A percentile compares a stretch with the other conserved stretches of the same genome.
These are phyloP conservation scores for Angophora floribunda DNA, from an alignment of 345 rosid species.

Conservation along the genomic window DNA sequence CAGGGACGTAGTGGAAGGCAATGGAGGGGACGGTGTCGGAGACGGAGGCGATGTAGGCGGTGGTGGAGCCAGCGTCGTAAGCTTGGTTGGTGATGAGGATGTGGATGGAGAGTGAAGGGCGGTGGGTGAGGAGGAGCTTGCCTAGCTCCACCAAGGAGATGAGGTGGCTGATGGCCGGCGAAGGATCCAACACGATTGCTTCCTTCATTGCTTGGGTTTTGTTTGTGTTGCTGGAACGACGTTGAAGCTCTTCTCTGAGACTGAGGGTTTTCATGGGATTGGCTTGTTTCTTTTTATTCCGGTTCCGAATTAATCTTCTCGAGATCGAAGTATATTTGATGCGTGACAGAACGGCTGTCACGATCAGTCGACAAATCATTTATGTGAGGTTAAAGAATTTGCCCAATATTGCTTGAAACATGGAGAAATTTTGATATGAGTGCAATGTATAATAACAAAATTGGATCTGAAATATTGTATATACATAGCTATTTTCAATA, in stretches of 20 bases:
- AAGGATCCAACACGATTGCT: neutral
- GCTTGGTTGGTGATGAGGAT: constrained; percentile 22
- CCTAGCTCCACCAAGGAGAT: neutral
- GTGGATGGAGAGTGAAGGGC: neutral
- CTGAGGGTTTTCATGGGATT: neutral
- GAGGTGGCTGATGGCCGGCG: neutral
- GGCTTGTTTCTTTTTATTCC: neutral
- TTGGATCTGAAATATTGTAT: neutral
- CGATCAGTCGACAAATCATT: neutral
- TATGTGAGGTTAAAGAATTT: too few relatives aligned
- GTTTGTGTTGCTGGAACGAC: neutral
- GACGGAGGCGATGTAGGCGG: constrained; percentile 22
- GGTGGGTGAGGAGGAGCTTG: neutral
- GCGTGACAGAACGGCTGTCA: neutral
- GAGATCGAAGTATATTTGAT: neutral
- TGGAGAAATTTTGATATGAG: neutral
- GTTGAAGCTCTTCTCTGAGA: neutral
- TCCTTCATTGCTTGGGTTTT: constrained; percentile 5
- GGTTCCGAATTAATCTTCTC: neutral
- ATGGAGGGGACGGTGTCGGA: constrained; percentile 27
- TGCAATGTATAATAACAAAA: neutral
- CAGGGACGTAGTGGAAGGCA: constrained; percentile 33
- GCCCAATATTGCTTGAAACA: neutral
- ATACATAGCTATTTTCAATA: neutral
- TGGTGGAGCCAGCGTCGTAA: neutral